phyloP scores from a whole-genome alignment of 176 grass and related monocot species.

The Zoysia japonica region DNA sequence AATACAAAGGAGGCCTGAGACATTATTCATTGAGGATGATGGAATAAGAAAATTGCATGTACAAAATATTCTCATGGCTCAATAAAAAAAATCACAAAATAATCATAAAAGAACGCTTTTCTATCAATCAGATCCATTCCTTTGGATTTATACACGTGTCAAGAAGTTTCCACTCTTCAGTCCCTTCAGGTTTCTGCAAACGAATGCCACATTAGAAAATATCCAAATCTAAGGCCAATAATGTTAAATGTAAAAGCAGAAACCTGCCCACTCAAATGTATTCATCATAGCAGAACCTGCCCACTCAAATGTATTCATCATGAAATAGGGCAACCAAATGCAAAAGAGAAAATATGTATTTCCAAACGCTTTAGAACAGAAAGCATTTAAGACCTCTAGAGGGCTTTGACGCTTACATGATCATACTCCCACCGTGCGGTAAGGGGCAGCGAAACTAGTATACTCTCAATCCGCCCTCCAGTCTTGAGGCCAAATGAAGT shows the following conservation, averaged over 20 bases:
- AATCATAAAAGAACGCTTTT: neutral
- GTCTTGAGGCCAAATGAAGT: constrained; percentile 98
- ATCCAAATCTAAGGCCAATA: neutral
- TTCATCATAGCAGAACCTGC: neutral
- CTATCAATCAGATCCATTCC: constrained; percentile 71
- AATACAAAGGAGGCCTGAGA: too few relatives aligned
- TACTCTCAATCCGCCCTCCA: constrained; percentile 92
- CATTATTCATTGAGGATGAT: neutral
- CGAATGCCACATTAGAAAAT: constrained; percentile 20
- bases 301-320: neutral
- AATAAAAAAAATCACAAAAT: constrained; percentile 4
- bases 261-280: neutral
- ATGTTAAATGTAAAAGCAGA: neutral
- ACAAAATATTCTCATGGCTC: neutral
- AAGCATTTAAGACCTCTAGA: neutral
- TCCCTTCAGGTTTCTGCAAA: constrained; percentile 76
- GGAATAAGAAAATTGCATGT: neutral
- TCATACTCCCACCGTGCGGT: constrained; percentile 91
- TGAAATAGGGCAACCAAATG: neutral
- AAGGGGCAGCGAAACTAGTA: constrained; percentile 86
- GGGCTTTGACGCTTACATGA: constrained; percentile 63
- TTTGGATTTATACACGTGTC: constrained; percentile 85
- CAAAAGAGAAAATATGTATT: neutral
- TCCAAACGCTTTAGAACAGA: neutral
- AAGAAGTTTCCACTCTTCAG: constrained; percentile 90